Base-by-base conservation (phyloP, 83 land plant genomes). In the Picea mariana region DNA sequence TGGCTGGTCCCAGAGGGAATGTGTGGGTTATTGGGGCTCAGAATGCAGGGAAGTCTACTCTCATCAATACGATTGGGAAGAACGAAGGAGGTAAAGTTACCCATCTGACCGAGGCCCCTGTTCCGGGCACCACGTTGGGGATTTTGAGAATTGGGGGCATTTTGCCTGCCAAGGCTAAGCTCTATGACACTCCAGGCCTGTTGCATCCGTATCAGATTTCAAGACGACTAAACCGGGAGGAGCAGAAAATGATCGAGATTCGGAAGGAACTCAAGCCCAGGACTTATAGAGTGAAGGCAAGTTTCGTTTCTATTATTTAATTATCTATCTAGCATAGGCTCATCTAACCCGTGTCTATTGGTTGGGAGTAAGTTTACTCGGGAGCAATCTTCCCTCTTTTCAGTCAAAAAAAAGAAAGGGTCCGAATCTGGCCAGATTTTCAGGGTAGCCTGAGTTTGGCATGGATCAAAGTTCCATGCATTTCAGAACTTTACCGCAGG, bases 1-100 rank as follows among this genome's bases (percentile, higher is more conserved):
- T 97, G 63, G 94, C 89, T 0, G 99, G 98, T 20, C 82, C 86
- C 0, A 77, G 99, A 47, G 99, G 99, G 12, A 89, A 90, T 76
- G 98, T 94, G 75, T 97, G 99, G 99, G 96, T 94, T 0, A 81
- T 97, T 1, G 99, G 99, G 23, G 92, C 97, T 2, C 99, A 97
- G 80, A 97, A 97, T 88, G 98, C 95, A 0, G 99, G 99, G 20
- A 97, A 97, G 63, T 93, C 97, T 15, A 93, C 99, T 4, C 79
- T 97, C 82, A 95, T 97, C 40, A 97, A 97, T 83, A 87, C 98
- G 0, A 86, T 97, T 64, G 94, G 89, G 62, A 93, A 87, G 86
- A 20, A 49, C 73, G 86, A 81, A 59, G 92, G 86, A 9, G 93
- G 85, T 72, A 80, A 78, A 59, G 73, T 38, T 61, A 86, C 83